Base-by-base conservation (phyloP, 257 asterid genomes). In the Solanum pinnatisectum region DNA sequence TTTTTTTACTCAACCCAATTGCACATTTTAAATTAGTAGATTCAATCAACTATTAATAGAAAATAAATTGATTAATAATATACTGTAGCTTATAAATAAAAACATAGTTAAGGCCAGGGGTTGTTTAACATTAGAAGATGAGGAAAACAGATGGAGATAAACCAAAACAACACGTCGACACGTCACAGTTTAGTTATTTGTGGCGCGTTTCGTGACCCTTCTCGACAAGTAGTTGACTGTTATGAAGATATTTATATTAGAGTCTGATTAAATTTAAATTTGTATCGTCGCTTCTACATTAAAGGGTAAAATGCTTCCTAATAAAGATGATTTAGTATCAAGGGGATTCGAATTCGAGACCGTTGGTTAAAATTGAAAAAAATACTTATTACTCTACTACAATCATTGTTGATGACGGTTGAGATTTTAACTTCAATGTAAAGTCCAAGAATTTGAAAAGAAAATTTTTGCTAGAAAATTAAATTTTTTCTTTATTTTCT, bases 161-260 rank as follows among this genome's bases (percentile, higher is more conserved):
- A 22, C 5, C n/a, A 36, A 15, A 5, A 10, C 10, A 74, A 74
- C 52, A 37, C 83, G 33, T 8, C 5, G 20, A 74, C 56, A 74
- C 83, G 83, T 76, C 33, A 67, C 10, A 76, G 33, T 76, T 56
- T 76, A 13, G 83, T 39, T 76, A 23, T 76, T 39, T 39, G 39
- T 72, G 59, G 59, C 83, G 83, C 83, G 83, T 76, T 76, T 2
- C 56, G 23, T 76, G 83, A 76, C 83, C 35, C 56, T 37, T 23
- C 83, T 37, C 32, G 33, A 37, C 11, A 37, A 76, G 83, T 76
- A 37, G 33, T 56, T 56, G 25, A 56, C 65, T 20, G 9, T 56
- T 56, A 56, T 5, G 12, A 56, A 20, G 23, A 1, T 49, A 15
- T 49, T 15, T 7, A 16, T 49, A 49, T 49, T 49, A 0, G 1